phyloP scores from a whole-genome alignment of 331 rosid genomes.

The Pyrus hybrid region DNA sequence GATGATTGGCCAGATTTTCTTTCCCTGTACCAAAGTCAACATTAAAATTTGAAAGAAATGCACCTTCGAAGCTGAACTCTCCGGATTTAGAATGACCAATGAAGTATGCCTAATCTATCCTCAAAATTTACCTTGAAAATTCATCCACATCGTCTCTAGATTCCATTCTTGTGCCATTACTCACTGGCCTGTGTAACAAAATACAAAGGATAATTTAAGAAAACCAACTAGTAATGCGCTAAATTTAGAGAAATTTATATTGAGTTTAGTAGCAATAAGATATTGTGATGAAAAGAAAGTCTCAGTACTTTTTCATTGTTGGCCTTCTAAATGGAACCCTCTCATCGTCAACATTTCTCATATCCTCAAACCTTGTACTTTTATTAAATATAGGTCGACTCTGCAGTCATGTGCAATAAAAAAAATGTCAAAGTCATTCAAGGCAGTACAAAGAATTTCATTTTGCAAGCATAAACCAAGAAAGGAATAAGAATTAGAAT shows the following conservation, averaged over 20 bases:
- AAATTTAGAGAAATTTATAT: background rate
- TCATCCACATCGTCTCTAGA: slow-evolving; percentile 90
- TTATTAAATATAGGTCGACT: slow-evolving; percentile 93
- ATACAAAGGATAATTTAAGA: background rate
- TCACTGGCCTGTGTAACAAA: slow-evolving; percentile 43
- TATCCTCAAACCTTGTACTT: slow-evolving; percentile 95
- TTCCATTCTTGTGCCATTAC: slow-evolving; percentile 71
- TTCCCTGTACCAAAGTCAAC: slow-evolving; percentile 42
- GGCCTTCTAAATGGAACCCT: slow-evolving; percentile 76
- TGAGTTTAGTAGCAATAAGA: background rate
- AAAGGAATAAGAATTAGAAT: background rate
- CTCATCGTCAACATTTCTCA: slow-evolving; percentile 72
- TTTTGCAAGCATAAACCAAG: background rate
- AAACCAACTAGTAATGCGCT: background rate
- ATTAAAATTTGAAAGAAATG: slow-evolving; percentile 2
- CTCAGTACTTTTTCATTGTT: slow-evolving; percentile 45
- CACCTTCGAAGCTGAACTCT: background rate
- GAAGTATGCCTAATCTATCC: slow-evolving; percentile 1
- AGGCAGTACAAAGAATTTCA: background rate
- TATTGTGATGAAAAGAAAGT: background rate
- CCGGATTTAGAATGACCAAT: background rate
- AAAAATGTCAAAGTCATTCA: background rate
- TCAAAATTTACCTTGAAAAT: slow-evolving; percentile 62
- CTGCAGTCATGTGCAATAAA: slow-evolving; percentile 29
- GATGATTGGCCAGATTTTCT: slow-evolving; percentile 83